Percentiles rank a stretch among this genome's conserved stretches.
These are phyloP conservation scores for Euphorbia celastroides DNA, from an alignment of 441 rosid species.

Conservation along the genomic window DNA sequence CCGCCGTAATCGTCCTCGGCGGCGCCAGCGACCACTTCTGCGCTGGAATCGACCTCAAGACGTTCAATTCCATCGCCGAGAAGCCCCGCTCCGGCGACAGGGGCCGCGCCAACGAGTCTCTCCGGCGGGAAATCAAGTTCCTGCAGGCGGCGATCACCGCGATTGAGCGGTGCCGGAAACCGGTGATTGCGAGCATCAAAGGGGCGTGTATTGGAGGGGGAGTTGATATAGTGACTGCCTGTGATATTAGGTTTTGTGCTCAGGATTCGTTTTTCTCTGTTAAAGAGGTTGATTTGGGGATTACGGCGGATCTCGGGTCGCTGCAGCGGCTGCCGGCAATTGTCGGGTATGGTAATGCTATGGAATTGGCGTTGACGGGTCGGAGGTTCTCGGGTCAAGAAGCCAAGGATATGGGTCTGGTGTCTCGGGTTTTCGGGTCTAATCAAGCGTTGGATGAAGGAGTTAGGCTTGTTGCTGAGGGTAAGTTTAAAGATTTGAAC, in stretches of 20 bases:
- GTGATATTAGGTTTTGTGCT: constrained; percentile 64
- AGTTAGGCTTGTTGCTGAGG: constrained; percentile 50
- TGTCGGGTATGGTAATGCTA: constrained; percentile 60
- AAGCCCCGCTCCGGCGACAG: constrained; percentile 25
- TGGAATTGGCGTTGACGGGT: constrained; percentile 71
- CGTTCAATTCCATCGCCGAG: constrained; percentile 24
- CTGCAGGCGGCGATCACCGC: constrained; percentile 68
- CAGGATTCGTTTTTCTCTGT: constrained; percentile 62
- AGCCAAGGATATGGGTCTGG: constrained; percentile 71
- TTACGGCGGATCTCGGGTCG: constrained; percentile 81
- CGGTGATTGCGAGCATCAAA: constrained; percentile 56
- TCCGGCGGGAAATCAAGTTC: constrained; percentile 49
- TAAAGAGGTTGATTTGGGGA: constrained; percentile 74
- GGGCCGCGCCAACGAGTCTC: constrained; percentile 39
- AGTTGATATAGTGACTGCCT: constrained; percentile 57
- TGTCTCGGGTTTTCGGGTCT: constrained; percentile 59
- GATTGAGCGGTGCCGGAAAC: constrained; percentile 69
- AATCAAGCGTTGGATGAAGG: constrained; percentile 45
- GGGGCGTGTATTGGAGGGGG: constrained; percentile 83
- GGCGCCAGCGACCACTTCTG: constrained; percentile 75
- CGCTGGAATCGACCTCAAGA: constrained; percentile 65
- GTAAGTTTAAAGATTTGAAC: no score
- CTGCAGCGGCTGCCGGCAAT: constrained; percentile 72
- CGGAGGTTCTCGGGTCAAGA: constrained; percentile 55
- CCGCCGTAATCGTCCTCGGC: constrained; percentile 45